Evolutionary conservation across 2,329 filamentous ascomycete genomes (phyloP), one percentile per base, ranked within the genome.

Genomic region (Westerdykella sp.): DNA sequence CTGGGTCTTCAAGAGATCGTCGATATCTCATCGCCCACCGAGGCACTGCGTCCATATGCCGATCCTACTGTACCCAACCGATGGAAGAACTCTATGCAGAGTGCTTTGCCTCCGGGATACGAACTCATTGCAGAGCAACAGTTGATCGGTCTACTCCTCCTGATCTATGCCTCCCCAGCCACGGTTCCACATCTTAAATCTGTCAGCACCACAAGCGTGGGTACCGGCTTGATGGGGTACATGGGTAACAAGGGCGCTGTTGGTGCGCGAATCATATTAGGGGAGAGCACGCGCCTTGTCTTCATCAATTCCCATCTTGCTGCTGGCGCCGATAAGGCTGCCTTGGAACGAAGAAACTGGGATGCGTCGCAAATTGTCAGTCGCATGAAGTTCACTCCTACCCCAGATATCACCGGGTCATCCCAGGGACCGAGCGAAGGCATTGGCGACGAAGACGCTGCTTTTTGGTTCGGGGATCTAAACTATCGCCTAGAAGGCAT

Each of bases 201-300:
- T 39, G 80, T 95, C 53, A 94, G 87, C 66, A 89, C 84, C 1
- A 82, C 82, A 4, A 84, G 80, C 44, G 84, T 97, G 6, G 91
- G 90, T 0, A 98, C 93, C 0, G 93, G 93, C 0, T 67, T 97
- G 35, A 79, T 94, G 67, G 91, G 91, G 0, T 95, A 95, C 60
- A 84, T 96, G 72, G 93, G 93, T 9, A 98, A 98, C 66, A 98
- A 98, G 65, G 93, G 93, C 1, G 91, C 87, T 4, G 84, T 95
- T 1, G 80, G 84, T 3, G 85, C 85, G 4, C 79, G 91, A 15
- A 72, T 98, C 4, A 75, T 98, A 1, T 71, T 98, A 1, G 93
- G 91, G 2, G 93, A 96, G 64, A 89, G 89, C 0, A 96, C 93
- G 0, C 79, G 85, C 23, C 70, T 98, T 43, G 84, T 93, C 18